Evolutionary conservation across 2,329 filamentous ascomycete genomes (phyloP), one percentile per base, ranked within the genome.

Genomic region (Massarina eburnea): DNA sequence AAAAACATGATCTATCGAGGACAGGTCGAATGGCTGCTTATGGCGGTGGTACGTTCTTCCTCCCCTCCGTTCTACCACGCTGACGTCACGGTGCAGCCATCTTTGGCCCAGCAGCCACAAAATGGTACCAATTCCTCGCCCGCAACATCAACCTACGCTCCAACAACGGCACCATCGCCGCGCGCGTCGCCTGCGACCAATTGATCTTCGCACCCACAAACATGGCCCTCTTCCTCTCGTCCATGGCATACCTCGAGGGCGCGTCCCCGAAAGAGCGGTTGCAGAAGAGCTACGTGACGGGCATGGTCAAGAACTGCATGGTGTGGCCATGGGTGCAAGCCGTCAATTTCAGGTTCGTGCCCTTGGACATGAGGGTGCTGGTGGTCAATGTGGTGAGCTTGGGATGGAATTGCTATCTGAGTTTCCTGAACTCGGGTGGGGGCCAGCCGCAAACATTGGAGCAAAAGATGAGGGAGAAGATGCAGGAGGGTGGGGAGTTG

Each of bases 241-340:
- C 82, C 66, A 95, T 96, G 90, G 89, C 91, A 14, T 79, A 86
- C 49, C 78, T 94, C 71, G 89, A 95, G 72, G 89, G 89, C 49
- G 45, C 52, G n/a, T 50, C 43, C 55, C 81, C 83, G 1, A 71
- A 75, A 59, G 81, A 91, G 62, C 91, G 92, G 73, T 77, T 94
- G 44, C 73, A 81, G 48, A 83, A 80, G 61, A 86, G 81, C 49
- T 96, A 91, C 73, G 71, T 73, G 55, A 78, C 81, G 10, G 88
- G 88, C 24, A 80, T 96, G 62, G 80, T 80, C 68, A 86, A 89
- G 68, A 96, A 96, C 75, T 90, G 89, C 79, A 81, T 89, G 75
- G 72, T 96, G 45, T 96, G 91, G 91, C 91, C 91, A 3, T 76
- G 76, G 57, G 89, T 95, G 45, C 91, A 96, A 75, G 76, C 86